These are phyloP conservation scores for Arthrobotrys sinensis DNA, from an alignment of 2,329 filamentous ascomycete species.

Conservation along the genomic window DNA sequence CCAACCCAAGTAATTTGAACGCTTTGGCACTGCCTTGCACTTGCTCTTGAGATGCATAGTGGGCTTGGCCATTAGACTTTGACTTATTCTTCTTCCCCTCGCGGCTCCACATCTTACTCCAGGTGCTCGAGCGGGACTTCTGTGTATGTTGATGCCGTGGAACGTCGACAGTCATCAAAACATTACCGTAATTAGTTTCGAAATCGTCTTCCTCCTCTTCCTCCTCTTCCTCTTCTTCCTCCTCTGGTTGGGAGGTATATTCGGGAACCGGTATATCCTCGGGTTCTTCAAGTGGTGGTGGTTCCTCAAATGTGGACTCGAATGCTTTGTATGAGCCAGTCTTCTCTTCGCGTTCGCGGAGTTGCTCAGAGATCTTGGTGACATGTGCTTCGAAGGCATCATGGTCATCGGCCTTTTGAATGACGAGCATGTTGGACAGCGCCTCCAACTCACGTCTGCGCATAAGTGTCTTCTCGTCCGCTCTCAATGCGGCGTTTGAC, in stretches of 20 bases:
- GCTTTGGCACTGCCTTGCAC: conserved; percentile 58
- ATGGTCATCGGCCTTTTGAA: conserved; percentile 45
- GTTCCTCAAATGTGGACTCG: conserved; percentile 41
- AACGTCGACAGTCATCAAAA: conserved; percentile 48
- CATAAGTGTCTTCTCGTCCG: conserved; percentile 57
- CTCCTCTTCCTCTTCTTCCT: conserved; percentile 37
- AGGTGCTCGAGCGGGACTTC: conserved; percentile 47
- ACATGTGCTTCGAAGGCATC: conserved; percentile 51
- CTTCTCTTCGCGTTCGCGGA: conserved; percentile 54
- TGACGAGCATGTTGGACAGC: conserved; percentile 50
- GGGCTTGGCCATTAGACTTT: conserved; percentile 18
- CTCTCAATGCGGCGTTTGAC: conserved; percentile 35
- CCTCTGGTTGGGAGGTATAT: conserved; percentile 40
- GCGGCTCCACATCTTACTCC: conserved; percentile 61
- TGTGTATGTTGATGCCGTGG: conserved; percentile 40
- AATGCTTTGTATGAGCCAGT: conserved; percentile 54
- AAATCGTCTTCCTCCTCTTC: conserved; percentile 58
- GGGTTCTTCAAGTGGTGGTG: conserved; percentile 22
- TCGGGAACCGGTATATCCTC: conserved; percentile 38
- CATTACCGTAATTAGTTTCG: conserved; percentile 51
- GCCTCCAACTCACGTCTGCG: conserved; percentile 53
- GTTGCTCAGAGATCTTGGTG: conserved; percentile 32
- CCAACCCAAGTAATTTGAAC: conserved; percentile 55
- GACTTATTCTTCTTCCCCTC: conserved; percentile 49
- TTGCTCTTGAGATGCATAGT: conserved; percentile 47